These are phyloP conservation scores for Leucoagaricus sp. DNA, from an alignment of 1,284 basidiomycete genomes.

Conservation along the genomic window DNA sequence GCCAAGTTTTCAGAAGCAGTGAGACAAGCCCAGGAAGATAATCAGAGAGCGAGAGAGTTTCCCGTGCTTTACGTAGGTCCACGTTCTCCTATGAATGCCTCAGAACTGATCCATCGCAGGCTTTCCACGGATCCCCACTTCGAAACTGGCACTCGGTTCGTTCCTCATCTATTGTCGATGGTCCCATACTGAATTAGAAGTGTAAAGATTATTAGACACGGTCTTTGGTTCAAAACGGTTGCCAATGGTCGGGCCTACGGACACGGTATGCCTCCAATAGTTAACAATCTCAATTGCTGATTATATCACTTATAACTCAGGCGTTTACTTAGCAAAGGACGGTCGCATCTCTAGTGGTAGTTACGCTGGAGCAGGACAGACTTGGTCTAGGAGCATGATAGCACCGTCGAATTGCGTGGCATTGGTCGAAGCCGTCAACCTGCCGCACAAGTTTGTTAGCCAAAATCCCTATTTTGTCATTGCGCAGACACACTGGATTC, in stretches of 20 bases:
- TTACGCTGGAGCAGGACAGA: slow-evolving; percentile 39
- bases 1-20: slow-evolving; percentile 54
- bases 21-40: slow-evolving; percentile 32
- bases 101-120: slow-evolving; percentile 35
- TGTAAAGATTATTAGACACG: slow-evolving; percentile 61
- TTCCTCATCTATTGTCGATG: neutral
- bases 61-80: slow-evolving; percentile 55
- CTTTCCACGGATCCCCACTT: slow-evolving; percentile 62
- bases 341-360: slow-evolving; percentile 44
- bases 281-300: neutral
- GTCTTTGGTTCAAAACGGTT: slow-evolving; percentile 56
- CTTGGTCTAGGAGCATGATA: slow-evolving; percentile 51
- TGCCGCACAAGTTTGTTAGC: slow-evolving; percentile 50
- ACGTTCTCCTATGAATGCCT: neutral
- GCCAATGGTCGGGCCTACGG: slow-evolving; percentile 57
- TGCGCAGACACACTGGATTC: slow-evolving; percentile 60
- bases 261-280: slow-evolving; percentile 42
- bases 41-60: slow-evolving; percentile 42
- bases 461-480: slow-evolving; percentile 55
- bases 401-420: slow-evolving; percentile 49
- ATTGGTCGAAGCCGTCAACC: slow-evolving; percentile 63
- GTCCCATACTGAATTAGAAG: neutral
- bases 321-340: slow-evolving; percentile 66
- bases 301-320: slow-evolving; percentile 29
- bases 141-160: slow-evolving; percentile 66